Conservation (phyloP, 441 rosid species). For the Jatropha podagrica region DNA sequence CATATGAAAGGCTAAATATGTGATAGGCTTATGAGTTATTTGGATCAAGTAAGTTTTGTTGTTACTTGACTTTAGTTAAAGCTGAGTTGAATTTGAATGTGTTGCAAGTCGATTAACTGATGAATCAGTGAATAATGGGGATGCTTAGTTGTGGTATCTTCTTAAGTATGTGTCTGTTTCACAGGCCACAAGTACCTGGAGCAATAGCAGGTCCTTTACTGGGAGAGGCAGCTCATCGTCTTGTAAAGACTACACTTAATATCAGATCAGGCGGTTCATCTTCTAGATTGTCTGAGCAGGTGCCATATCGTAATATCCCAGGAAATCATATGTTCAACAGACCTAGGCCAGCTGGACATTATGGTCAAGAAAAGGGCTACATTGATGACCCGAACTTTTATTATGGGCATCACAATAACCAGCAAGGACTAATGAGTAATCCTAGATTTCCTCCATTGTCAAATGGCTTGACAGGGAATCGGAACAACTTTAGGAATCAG, state of each 20-base stretch:
- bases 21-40: not conserved
- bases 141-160: not conserved
- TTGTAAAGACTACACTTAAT: constrained; percentile 85
- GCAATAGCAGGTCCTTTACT: constrained; percentile 67
- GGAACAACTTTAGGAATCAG: constrained; percentile 39
- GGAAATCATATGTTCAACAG: constrained; percentile 45
- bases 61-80: not conserved
- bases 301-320: constrained; percentile 34
- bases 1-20: not conserved
- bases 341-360: constrained; percentile 61
- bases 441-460: constrained; percentile 42
- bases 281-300: constrained; percentile 48
- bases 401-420: constrained; percentile 41
- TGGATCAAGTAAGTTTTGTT: not conserved
- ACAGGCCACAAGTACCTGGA: constrained; percentile 80
- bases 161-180: constrained; percentile 11
- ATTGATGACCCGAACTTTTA: constrained; percentile 42
- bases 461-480: constrained; percentile 49
- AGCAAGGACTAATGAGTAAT: constrained; percentile 41
- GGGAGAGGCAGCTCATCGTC: constrained; percentile 99
- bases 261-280: constrained; percentile 57
- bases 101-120: not conserved
- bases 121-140: not conserved
- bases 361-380: constrained; percentile 53
- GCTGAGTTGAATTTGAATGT: not conserved